Conservation (phyloP, 1,284 basidiomycete genomes). For the Ganoderma lucidum region DNA sequence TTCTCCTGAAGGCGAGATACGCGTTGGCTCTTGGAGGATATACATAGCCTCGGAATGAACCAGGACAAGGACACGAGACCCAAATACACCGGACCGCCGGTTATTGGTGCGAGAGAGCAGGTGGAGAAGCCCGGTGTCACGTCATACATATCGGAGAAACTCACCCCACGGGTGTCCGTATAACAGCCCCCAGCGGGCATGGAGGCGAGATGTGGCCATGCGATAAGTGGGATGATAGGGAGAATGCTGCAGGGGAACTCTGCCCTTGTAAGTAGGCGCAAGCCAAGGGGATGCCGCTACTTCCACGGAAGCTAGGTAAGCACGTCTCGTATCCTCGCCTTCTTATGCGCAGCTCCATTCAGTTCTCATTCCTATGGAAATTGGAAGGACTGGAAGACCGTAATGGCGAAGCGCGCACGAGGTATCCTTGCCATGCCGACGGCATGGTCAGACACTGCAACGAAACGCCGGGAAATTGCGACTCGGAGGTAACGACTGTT, state of each 20-base stretch:
- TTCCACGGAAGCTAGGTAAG: neutral
- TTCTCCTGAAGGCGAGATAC: neutral
- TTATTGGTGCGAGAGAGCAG: neutral
- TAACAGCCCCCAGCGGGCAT: constrained; percentile 9
- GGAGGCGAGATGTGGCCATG: neutral
- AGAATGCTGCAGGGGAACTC: neutral
- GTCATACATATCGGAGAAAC: constrained; percentile 7
- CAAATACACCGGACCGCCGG: neutral
- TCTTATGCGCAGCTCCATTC: neutral
- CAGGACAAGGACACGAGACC: neutral
- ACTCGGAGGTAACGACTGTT: too few relatives aligned
- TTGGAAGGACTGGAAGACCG: too few relatives aligned
- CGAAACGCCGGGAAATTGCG: too few relatives aligned
- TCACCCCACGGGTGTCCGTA: constrained; percentile 5
- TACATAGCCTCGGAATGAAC: neutral
- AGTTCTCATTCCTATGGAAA: too few relatives aligned
- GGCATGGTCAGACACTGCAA: too few relatives aligned
- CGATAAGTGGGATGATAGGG: constrained; percentile 1
- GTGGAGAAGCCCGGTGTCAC: constrained; percentile 1
- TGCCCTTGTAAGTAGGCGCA: neutral
- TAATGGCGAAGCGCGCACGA: neutral
- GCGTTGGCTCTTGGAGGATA: neutral
- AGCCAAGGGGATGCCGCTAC: neutral
- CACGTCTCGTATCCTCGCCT: neutral
- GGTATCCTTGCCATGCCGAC: neutral